A percentile compares a stretch with the other conserved stretches of the same genome.
Conservation (phyloP, 202 grass and related monocot genomes). For the Cymbopogon flexuosus region DNA sequence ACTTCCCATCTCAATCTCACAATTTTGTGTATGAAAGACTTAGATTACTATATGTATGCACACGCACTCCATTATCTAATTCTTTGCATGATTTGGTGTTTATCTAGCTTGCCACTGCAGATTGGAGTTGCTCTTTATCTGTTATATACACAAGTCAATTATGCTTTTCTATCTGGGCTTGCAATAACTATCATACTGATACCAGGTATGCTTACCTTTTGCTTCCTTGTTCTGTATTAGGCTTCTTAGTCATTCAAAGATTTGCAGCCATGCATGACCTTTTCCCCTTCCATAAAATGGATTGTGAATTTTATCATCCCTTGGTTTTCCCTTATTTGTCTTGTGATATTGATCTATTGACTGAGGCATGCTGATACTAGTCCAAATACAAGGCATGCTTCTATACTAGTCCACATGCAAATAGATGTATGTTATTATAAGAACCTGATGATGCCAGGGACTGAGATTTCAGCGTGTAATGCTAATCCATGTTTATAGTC, state of each 20-base stretch:
- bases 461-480: background rate
- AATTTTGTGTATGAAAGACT: background rate
- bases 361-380: background rate
- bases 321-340: background rate
- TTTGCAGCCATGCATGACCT: background rate
- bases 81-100: slow-evolving; percentile 24
- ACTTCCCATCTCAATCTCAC: slow-evolving; percentile 21
- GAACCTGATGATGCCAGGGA: background rate
- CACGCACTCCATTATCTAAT: slow-evolving; percentile 21
- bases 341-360: slow-evolving; percentile 11
- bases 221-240: background rate
- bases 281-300: background rate
- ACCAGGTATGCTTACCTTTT: slow-evolving; percentile 57
- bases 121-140: slow-evolving; percentile 93
- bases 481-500: background rate
- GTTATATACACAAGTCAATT: slow-evolving; percentile 92
- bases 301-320: slow-evolving; percentile 16
- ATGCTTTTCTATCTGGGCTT: slow-evolving; percentile 87
- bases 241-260: background rate
- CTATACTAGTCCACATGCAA: background rate
- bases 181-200: slow-evolving; percentile 90
- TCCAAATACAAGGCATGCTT: background rate
- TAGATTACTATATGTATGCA: background rate
- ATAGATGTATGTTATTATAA: background rate
- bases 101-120: slow-evolving; percentile 72